Conservation (phyloP, 257 asterid genomes). For the Thymus quinquecostatus region DNA sequence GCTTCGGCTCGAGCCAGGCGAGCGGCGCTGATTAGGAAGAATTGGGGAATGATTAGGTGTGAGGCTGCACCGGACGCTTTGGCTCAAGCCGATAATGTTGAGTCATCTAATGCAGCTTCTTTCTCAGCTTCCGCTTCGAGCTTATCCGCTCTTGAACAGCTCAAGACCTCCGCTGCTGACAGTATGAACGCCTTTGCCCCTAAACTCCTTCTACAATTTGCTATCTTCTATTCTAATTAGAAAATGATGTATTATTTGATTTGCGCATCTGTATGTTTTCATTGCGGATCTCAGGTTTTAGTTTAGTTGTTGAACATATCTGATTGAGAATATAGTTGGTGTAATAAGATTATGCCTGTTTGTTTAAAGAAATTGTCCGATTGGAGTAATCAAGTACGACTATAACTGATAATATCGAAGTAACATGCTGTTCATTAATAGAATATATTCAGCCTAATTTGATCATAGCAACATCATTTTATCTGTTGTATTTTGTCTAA, state of each 20-base stretch:
- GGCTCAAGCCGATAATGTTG: conserved; percentile 46
- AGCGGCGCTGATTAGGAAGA: conserved; percentile 37
- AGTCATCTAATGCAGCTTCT: conserved; percentile 43
- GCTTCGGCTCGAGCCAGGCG: conserved; percentile 45
- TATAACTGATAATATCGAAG: background rate
- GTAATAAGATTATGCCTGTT: background rate
- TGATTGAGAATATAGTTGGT: background rate
- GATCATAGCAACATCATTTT: background rate
- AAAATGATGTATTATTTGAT: conserved; percentile 21
- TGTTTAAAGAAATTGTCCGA: background rate
- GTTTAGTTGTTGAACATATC: background rate
- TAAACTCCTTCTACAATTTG: background rate
- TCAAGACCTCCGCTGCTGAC: conserved; percentile 31
- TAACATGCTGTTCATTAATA: background rate
- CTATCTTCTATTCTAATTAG: conserved; percentile 2
- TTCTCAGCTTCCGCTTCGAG: conserved; percentile 66
- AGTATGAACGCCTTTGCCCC: conserved; percentile 8
- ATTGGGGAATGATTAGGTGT: conserved; percentile 50
- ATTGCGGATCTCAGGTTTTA: background rate
- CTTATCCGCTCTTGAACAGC: conserved; percentile 31
- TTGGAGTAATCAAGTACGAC: background rate
- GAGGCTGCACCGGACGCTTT: conserved; percentile 53
- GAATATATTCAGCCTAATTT: background rate
- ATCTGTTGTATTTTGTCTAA: background rate
- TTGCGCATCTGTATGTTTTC: background rate